These are phyloP conservation scores for Pythium angustatum DNA, from an alignment of 352 stramenopile species.

Conservation along the genomic window DNA sequence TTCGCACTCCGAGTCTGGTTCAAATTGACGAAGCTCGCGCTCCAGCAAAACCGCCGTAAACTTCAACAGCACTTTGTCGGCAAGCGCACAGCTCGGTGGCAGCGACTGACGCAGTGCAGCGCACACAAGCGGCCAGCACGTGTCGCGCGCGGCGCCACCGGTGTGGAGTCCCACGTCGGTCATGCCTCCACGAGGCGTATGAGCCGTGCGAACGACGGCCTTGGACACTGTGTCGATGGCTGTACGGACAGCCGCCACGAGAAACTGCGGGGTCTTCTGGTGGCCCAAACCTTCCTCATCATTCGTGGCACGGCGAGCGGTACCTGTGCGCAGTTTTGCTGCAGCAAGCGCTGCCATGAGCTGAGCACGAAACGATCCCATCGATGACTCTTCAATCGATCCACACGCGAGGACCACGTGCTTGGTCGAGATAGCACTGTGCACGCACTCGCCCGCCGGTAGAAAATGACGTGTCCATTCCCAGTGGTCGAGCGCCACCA, in stretches of 20 bases:
- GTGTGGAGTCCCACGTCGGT: slow-evolving; percentile 58
- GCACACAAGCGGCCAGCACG: slow-evolving; percentile 55
- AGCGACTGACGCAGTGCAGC: slow-evolving; percentile 38
- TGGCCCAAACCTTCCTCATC: slow-evolving; percentile 26
- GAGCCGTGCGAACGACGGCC: not conserved
- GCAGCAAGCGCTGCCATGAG: slow-evolving; percentile 26
- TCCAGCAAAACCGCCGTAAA: slow-evolving; percentile 36
- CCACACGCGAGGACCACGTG: slow-evolving; percentile 36
- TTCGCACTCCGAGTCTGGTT: not conserved
- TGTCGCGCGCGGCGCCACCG: slow-evolving; percentile 38
- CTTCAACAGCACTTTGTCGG: slow-evolving; percentile 39
- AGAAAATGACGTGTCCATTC: slow-evolving; percentile 40
- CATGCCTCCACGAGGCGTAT: slow-evolving; percentile 33
- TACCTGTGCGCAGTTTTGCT: slow-evolving; percentile 28
- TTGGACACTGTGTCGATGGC: slow-evolving; percentile 15
- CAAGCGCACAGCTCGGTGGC: slow-evolving; percentile 32
- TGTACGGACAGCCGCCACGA: slow-evolving; percentile 34
- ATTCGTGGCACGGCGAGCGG: slow-evolving; percentile 32
- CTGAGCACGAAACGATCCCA: slow-evolving; percentile 5
- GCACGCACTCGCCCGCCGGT: slow-evolving; percentile 30
- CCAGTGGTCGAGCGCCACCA: slow-evolving; percentile 52
- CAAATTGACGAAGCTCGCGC: not conserved
- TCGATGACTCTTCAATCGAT: slow-evolving; percentile 18
- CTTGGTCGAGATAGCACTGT: slow-evolving; percentile 39
- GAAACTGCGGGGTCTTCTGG: slow-evolving; percentile 59